These are phyloP conservation scores for Allodekkera sacchari DNA, from an alignment of 805 yeast species.

Conservation along the genomic window DNA sequence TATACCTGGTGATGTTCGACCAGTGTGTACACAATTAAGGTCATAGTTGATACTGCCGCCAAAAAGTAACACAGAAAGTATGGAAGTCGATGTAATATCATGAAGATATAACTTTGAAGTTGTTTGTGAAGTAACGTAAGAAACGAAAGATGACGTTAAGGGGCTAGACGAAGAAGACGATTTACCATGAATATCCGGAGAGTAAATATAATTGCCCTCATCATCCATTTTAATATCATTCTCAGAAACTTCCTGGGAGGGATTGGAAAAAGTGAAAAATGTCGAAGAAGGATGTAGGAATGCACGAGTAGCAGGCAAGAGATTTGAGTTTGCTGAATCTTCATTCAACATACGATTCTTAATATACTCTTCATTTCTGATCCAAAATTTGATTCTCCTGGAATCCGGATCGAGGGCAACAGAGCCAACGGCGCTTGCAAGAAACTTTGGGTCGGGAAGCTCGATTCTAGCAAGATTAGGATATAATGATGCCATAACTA, in stretches of 20 bases:
- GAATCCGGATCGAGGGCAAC: constrained; percentile 84
- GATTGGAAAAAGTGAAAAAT: constrained; percentile 38
- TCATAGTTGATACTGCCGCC: constrained; percentile 70
- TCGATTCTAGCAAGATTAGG: constrained; percentile 80
- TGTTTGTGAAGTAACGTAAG: constrained; percentile 46
- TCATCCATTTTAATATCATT: constrained; percentile 16
- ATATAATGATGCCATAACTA: constrained; percentile 72
- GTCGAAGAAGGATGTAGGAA: constrained; percentile 85
- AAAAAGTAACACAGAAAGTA: constrained; percentile 66
- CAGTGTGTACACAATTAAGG: constrained; percentile 29
- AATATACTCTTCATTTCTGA: constrained; percentile 50
- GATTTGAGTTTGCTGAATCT: constrained; percentile 11
- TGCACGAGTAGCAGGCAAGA: constrained; percentile 57
- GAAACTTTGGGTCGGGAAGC: constrained; percentile 71
- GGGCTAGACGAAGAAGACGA: constrained; percentile 21
- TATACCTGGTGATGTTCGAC: constrained; percentile 68
- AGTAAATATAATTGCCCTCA: constrained; percentile 30
- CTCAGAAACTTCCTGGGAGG: constrained; percentile 8
- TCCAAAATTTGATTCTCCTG: constrained; percentile 60
- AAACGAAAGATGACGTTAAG: constrained; percentile 50
- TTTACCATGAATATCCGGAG: constrained; percentile 22
- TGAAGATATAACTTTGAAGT: constrained; percentile 64
- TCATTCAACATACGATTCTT: constrained; percentile 7
- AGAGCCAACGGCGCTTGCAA: constrained; percentile 67
- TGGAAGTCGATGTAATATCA: constrained; percentile 73